Evolutionary conservation across 1,139 yeast species (phyloP).

Genomic region (Blastobotrys indianensis): DNA sequence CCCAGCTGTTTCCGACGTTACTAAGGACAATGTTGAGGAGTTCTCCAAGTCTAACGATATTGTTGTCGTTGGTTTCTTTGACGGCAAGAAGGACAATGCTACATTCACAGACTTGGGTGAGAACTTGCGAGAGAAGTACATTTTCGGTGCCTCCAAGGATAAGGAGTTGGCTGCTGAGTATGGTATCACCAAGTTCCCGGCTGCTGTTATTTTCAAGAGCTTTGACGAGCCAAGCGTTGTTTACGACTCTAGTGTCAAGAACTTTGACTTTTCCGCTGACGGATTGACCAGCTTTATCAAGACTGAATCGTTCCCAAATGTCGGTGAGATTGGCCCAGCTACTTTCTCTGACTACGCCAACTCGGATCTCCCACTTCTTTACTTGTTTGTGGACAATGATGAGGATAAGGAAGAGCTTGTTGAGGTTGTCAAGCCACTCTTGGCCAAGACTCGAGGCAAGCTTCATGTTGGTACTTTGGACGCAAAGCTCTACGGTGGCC

Average conservation of each 20-base stretch:
- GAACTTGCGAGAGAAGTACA: constrained; percentile 52
- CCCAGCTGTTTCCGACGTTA: constrained; percentile 65
- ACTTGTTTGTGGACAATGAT: constrained; percentile 70
- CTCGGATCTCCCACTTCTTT: constrained; percentile 73
- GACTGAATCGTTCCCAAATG: constrained; percentile 72
- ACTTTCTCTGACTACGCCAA: constrained; percentile 73
- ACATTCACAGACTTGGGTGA: constrained; percentile 54
- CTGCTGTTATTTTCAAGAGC: constrained; percentile 44
- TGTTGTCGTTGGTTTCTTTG: constrained; percentile 40
- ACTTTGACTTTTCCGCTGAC: constrained; percentile 30
- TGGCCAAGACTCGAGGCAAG: constrained; percentile 71
- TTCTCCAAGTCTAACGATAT: constrained; percentile 46
- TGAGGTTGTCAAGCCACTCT: constrained; percentile 53
- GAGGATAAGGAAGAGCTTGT: constrained; percentile 59
- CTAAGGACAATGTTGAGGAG: constrained; percentile 46
- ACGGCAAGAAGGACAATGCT: constrained; percentile 37
- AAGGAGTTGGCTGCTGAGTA: constrained; percentile 43
- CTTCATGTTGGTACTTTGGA: constrained; percentile 86
- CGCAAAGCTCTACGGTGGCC: constrained; percentile 75
- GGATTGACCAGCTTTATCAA: constrained; percentile 51
- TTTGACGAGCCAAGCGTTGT: constrained; percentile 38
- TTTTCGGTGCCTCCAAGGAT: constrained; percentile 55
- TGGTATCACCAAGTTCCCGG: constrained; percentile 41
- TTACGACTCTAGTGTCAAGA: constrained; percentile 34
- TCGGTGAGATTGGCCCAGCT: constrained; percentile 84